Evolutionary conservation across 2,329 filamentous ascomycete species (phyloP).

Genomic region (Colletotrichum falcatum): DNA sequence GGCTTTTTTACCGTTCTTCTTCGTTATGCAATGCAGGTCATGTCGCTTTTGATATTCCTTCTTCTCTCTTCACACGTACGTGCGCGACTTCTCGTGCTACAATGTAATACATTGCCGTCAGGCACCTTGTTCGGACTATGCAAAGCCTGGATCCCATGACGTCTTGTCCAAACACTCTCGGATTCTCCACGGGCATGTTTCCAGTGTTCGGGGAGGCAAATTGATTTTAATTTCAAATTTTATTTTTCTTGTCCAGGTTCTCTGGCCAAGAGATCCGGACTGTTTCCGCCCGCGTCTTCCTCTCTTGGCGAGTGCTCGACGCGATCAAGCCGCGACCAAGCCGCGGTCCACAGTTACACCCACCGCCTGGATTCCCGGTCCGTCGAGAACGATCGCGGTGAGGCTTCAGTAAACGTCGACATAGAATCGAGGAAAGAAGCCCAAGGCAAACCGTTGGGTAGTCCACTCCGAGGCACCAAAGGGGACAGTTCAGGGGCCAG

Average conservation of each 20-base stretch:
- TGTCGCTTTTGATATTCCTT: too few species aligned
- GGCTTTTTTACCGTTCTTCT: too few species aligned
- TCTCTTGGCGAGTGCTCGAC: slow-evolving; percentile 25
- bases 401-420: neutral
- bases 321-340: neutral
- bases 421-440: neutral
- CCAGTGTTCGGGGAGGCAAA: neutral
- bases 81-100: neutral
- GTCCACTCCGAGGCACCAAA: neutral
- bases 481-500: too few species aligned
- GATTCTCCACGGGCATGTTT: neutral
- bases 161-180: neutral
- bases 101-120: neutral
- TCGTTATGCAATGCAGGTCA: too few species aligned
- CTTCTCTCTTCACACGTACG: too few species aligned
- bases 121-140: neutral
- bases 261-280: slow-evolving; percentile 29
- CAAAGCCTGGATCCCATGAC: neutral
- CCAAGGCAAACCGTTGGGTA: neutral
- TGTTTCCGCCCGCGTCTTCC: neutral
- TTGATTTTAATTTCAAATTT: too few species aligned
- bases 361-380: neutral
- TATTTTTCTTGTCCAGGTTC: neutral
- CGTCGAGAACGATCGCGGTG: too few species aligned
- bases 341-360: slow-evolving; percentile 20